Base-by-base conservation (phyloP, 2,329 filamentous ascomycete genomes). In the Coniella lustricola region DNA sequence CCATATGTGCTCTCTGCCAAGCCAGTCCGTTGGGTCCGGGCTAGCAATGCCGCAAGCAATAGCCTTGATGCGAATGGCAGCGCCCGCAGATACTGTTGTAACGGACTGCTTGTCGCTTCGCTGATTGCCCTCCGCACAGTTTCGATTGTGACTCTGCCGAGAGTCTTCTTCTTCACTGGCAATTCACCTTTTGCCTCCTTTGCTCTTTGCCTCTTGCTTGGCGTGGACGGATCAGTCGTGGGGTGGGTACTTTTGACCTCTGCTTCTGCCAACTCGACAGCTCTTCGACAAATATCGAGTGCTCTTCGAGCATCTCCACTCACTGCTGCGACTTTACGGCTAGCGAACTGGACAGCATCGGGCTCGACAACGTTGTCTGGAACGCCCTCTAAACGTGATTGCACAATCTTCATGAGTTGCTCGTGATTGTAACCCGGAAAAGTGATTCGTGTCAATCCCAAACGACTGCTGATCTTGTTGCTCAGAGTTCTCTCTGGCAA, bases 351-450 rank as follows among this genome's bases (percentile, higher is more conserved):
- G 43, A 98, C 80, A 13, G 93, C 94, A 61, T 98, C 93, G 1
- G 88, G 73, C 53, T 96, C 89, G 35, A 98, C 91, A 38, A 98
- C 85, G 56, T 90, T 83, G 21, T 89, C 90, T 1, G 87, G 85
- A 1, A 97, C 88, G 46, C 88, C 89, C 61, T 89, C 82, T 2
- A 98, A 77, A 25, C 93, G 85, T n/a, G 90, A 95, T 61, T 91
- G 85, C 55, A 98, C 96, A 61, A 98, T 98, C 57, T 85, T 86
- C 86, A 97, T 95, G 35, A 98, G 77, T 67, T 98, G 93, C 51
- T 93, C 90, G 65, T 98, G 90, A 49, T 90, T 96, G 67, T 98
- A 98, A 18, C 93, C 93, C 0, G 93, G 88, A 59, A 98, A 98
- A 0, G 93, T 96, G 62, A 98, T 96, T 60, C 94, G 81, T 7